Percentiles rank a stretch among this genome's conserved stretches.
phyloP scores from a whole-genome alignment of 2,329 filamentous ascomycete genomes.

The Aureobasidium namibiae region DNA sequence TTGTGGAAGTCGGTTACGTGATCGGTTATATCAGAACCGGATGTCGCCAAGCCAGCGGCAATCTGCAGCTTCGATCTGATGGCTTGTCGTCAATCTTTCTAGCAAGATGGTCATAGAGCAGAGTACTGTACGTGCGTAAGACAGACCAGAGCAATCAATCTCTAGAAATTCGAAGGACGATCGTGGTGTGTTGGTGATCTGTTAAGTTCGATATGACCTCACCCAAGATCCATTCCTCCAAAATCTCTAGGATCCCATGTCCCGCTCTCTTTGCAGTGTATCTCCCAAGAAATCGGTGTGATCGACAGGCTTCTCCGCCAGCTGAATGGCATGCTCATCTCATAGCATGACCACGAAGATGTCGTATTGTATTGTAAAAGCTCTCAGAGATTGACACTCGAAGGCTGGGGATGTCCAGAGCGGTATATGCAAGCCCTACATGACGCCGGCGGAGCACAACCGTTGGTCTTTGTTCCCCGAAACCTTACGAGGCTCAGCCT shows the following conservation, averaged over 20 bases:
- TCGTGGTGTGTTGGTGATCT: background rate
- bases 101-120: background rate
- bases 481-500: conserved; percentile 9
- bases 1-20: conserved; percentile 10
- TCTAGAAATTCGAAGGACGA: background rate
- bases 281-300: no score
- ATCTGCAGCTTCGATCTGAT: conserved; percentile 9
- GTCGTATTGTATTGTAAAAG: background rate
- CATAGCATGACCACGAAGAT: background rate
- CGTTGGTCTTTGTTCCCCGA: conserved; percentile 12
- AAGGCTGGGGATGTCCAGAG: background rate
- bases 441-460: background rate
- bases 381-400: background rate
- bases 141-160: background rate
- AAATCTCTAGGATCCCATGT: background rate
- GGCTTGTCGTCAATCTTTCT: background rate
- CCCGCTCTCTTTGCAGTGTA: background rate
- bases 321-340: background rate
- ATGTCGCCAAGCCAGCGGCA: conserved; percentile 2
- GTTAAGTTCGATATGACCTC: no score
- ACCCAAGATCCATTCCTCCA: no score
- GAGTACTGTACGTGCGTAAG: conserved; percentile 9
- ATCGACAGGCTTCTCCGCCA: background rate
- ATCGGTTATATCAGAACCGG: background rate
- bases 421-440: conserved; percentile 3